These are phyloP conservation scores for Aspergillus flavus DNA, from an alignment of 2,329 filamentous ascomycete genomes.

Conservation along the genomic window DNA sequence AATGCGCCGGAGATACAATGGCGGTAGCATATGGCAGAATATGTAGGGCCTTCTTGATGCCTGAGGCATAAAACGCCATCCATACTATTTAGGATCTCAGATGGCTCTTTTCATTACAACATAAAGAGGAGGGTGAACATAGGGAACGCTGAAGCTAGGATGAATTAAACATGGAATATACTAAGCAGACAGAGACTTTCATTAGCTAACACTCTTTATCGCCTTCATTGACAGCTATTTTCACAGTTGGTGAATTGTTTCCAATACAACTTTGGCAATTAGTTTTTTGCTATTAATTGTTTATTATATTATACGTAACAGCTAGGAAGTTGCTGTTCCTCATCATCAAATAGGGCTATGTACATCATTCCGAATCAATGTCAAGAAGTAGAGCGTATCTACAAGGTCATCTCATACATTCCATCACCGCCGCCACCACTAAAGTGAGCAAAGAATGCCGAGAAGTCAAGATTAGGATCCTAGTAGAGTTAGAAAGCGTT, in stretches of 20 bases:
- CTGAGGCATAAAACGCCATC: not conserved
- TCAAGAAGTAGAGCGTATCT: not conserved
- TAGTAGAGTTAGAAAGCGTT: not conserved
- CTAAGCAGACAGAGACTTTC: not conserved
- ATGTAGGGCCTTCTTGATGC: not conserved
- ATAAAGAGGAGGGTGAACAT: not conserved
- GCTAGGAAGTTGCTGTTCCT: not conserved
- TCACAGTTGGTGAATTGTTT: not conserved
- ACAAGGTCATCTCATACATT: not conserved
- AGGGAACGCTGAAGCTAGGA: not conserved
- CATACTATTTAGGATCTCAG: not conserved
- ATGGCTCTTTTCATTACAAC: not conserved
- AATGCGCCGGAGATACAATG: constrained; percentile 13
- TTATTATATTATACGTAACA: not conserved
- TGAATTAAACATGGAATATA: not conserved
- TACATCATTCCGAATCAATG: not conserved
- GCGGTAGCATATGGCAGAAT: constrained; percentile 11
- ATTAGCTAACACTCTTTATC: not conserved
- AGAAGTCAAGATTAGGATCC: not conserved
- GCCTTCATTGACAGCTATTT: not conserved
- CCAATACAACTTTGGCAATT: not conserved
- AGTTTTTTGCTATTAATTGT: not conserved
- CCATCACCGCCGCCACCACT: not conserved
- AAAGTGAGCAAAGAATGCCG: not conserved
- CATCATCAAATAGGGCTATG: not conserved